Evolutionary conservation across 2,329 filamentous ascomycete genomes (phyloP).

Genomic region (Diaporthe vexans): DNA sequence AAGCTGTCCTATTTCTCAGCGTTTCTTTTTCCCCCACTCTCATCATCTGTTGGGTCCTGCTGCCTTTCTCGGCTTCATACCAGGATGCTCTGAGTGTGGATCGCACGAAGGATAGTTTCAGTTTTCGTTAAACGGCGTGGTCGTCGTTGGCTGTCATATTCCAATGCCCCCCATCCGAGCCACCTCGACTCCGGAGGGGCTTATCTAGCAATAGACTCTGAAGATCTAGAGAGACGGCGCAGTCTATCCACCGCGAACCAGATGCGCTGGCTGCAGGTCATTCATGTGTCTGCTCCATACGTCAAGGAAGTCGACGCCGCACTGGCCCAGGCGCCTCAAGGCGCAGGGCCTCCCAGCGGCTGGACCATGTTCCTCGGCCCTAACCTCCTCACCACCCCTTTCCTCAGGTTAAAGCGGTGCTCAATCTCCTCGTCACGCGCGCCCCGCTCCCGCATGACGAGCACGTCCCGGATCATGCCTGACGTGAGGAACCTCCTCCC

Average conservation of each 20-base stretch:
- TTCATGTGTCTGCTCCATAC: not conserved
- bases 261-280: not conserved
- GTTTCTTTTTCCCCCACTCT: not conserved
- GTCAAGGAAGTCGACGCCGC: not conserved
- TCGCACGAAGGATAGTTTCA: not conserved
- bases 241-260: not conserved
- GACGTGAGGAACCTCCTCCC: slow-evolving; percentile 64
- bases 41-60: not conserved
- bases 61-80: not conserved
- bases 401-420: slow-evolving; percentile 58
- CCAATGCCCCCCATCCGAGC: not conserved
- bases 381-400: slow-evolving; percentile 60
- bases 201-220: not conserved
- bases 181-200: not conserved
- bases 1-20: not conserved
- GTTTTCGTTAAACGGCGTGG: not conserved
- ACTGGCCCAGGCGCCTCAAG: not conserved
- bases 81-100: not conserved
- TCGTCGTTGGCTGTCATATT: not conserved
- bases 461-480: slow-evolving; percentile 60
- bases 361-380: slow-evolving; percentile 58
- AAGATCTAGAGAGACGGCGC: not conserved
- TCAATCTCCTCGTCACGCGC: slow-evolving; percentile 59
- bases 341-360: slow-evolving; percentile 49
- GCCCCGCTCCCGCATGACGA: slow-evolving; percentile 60